phyloP scores from a whole-genome alignment of 768 basidiomycete genomes.

The Suillus subaureus region DNA sequence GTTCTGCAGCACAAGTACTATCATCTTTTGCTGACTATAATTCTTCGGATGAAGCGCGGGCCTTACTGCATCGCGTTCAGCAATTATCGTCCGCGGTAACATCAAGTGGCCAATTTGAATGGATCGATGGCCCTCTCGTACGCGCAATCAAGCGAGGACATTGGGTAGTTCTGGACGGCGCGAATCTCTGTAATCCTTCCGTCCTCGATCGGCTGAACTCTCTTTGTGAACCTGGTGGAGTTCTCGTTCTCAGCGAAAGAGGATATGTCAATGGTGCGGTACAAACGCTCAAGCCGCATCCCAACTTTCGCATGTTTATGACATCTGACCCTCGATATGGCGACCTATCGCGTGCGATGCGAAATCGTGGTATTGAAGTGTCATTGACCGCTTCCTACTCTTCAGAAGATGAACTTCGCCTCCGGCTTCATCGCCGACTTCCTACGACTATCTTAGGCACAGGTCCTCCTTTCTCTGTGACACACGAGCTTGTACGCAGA shows the following conservation, averaged over 20 bases:
- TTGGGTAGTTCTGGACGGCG: conserved; percentile 90
- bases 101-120: conserved; percentile 69
- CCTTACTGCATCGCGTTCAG: conserved; percentile 25
- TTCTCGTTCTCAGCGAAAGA: conserved; percentile 84
- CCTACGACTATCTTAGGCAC: conserved; percentile 28
- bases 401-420: conserved; percentile 48
- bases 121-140: conserved; percentile 93
- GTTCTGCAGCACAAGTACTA: conserved; percentile 30
- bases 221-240: conserved; percentile 86
- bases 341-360: conserved; percentile 97
- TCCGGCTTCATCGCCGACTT: conserved; percentile 54
- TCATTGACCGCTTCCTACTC: conserved; percentile 43
- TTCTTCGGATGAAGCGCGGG: conserved; percentile 7
- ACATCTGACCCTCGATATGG: conserved; percentile 88
- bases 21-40: conserved; percentile 14
- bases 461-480: conserved; percentile 13
- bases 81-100: conserved; percentile 27
- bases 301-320: conserved; percentile 93
- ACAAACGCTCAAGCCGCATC: conserved; percentile 78
- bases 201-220: conserved; percentile 97
- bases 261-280: conserved; percentile 80
- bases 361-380: conserved; percentile 93
- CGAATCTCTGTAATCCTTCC: conserved; percentile 93
- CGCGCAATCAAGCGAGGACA: conserved; percentile 82
- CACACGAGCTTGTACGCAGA: conserved; percentile 28